Conservation (phyloP, 1,284 basidiomycete genomes). For the Phellinidium pouzarii region DNA sequence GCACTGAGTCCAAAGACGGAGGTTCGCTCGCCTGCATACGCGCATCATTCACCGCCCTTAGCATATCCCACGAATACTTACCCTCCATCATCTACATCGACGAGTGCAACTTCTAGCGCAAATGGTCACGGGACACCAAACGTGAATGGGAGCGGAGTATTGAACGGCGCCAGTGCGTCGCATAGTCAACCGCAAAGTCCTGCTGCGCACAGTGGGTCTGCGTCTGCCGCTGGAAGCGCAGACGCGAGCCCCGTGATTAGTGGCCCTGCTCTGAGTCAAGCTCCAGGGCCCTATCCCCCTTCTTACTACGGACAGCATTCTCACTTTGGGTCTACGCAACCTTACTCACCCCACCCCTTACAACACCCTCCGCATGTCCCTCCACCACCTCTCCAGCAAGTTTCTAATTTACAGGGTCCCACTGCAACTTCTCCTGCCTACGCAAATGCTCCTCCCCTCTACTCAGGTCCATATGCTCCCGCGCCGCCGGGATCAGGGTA, state of each 20-base stretch:
- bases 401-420: neutral
- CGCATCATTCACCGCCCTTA: neutral
- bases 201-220: neutral
- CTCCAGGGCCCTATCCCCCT: neutral
- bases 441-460: neutral
- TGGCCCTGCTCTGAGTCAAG: neutral
- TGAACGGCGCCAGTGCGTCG: neutral
- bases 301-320: neutral
- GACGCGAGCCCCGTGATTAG: slow-evolving; percentile 9
- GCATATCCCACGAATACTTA: neutral
- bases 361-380: neutral
- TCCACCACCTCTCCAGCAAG: neutral
- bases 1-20: neutral
- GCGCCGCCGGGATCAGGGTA: slow-evolving; percentile 2
- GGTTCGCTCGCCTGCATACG: neutral
- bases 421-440: neutral
- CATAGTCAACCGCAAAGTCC: slow-evolving; percentile 7
- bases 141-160: neutral
- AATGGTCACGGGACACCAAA: slow-evolving; percentile 6
- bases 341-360: neutral
- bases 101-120: neutral
- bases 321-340: neutral
- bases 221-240: slow-evolving; percentile 3
- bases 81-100: neutral
- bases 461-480: neutral